These are phyloP conservation scores for Pestalotiopsis fici DNA, from an alignment of 2,329 filamentous ascomycete genomes.

Conservation along the genomic window DNA sequence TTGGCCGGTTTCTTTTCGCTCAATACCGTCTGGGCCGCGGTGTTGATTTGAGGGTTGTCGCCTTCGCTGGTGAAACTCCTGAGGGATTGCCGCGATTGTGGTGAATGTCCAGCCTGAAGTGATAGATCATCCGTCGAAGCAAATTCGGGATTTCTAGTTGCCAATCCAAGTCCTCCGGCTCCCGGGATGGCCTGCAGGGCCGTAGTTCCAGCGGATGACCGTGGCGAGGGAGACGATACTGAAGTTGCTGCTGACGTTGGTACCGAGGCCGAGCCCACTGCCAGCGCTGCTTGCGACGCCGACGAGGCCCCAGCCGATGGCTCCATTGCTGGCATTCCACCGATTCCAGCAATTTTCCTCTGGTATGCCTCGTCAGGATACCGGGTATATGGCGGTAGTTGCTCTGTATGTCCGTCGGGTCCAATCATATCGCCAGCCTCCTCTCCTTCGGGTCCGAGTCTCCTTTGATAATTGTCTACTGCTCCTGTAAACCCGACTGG, in stretches of 20 bases:
- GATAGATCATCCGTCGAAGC: constrained; percentile 56
- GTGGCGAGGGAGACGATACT: constrained; percentile 10
- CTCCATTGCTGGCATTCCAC: constrained; percentile 17
- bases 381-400: constrained; percentile 86
- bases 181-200: constrained; percentile 43
- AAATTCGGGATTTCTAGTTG: constrained; percentile 64
- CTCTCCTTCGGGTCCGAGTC: constrained; percentile 78
- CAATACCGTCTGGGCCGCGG: constrained; percentile 41
- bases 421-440: constrained; percentile 86
- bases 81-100: constrained; percentile 51
- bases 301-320: neutral
- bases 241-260: constrained; percentile 10
- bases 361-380: constrained; percentile 76
- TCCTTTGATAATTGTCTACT: constrained; percentile 67
- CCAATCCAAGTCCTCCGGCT: constrained; percentile 63
- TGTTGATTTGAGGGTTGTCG: constrained; percentile 58
- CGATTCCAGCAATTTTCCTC: constrained; percentile 49
- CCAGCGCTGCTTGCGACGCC: constrained; percentile 6
- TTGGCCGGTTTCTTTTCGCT: constrained; percentile 51
- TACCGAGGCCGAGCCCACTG: neutral
- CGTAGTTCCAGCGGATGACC: constrained; percentile 12
- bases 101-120: constrained; percentile 33
- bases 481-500: constrained; percentile 76
- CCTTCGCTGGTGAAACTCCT: constrained; percentile 52
- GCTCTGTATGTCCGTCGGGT: constrained; percentile 85